Conservation (phyloP, 179 eudicot genomes). For the Spinacia oleracea region DNA sequence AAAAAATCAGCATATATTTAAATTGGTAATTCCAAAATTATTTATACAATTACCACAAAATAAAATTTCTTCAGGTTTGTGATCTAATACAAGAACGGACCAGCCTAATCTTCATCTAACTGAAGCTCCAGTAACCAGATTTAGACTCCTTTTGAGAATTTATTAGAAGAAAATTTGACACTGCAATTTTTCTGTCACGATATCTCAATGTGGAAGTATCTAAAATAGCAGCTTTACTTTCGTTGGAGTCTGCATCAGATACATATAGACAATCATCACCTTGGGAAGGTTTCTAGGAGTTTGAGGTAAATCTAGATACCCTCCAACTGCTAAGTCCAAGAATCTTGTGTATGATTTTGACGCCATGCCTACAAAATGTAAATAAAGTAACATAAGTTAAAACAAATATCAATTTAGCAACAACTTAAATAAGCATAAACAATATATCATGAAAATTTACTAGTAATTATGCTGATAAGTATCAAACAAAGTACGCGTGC, state of each 20-base stretch:
- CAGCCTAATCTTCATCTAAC: constrained; percentile 42
- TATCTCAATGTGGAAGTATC: constrained; percentile 21
- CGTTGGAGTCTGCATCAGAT: constrained; percentile 29
- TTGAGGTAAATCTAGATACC: constrained; percentile 37
- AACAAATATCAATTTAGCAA: not conserved
- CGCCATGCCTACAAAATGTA: constrained; percentile 35
- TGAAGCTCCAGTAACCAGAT: constrained; percentile 38
- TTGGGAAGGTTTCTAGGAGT: constrained; percentile 39
- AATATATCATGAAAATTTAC: too few relatives aligned
- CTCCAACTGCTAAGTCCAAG: constrained; percentile 44
- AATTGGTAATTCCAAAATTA: too few relatives aligned
- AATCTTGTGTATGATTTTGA: constrained; percentile 40
- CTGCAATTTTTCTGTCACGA: constrained; percentile 35
- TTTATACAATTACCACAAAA: too few relatives aligned
- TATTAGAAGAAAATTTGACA: constrained; percentile 46
- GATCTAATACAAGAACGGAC: too few relatives aligned
- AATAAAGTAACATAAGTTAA: not conserved
- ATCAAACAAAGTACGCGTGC: not conserved
- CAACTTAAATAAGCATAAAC: not conserved
- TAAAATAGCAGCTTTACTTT: constrained; percentile 5
- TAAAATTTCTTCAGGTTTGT: too few relatives aligned
- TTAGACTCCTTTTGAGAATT: constrained; percentile 37
- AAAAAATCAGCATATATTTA: too few relatives aligned
- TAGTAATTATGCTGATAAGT: too few relatives aligned
- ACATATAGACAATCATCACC: constrained; percentile 31